phyloP scores from a whole-genome alignment of 345 rosid species.

The Pistacia integerrima region DNA sequence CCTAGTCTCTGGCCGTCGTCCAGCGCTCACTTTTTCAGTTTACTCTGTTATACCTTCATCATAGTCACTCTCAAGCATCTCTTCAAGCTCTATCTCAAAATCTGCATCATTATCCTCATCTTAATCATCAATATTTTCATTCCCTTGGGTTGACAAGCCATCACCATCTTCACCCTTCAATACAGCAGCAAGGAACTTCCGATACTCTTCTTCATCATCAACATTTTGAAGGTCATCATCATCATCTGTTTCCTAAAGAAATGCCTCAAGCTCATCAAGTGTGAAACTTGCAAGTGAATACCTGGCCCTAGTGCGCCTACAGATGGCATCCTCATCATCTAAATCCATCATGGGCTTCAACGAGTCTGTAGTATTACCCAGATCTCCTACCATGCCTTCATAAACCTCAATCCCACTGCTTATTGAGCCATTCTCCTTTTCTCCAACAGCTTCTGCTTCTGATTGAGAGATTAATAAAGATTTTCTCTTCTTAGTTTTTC shows the following conservation, averaged over 20 bases:
- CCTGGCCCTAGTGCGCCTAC: constrained; percentile 85
- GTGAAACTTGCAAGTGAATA: constrained; percentile 85
- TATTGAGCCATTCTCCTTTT: constrained; percentile 24
- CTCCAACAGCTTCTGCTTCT: constrained; percentile 18
- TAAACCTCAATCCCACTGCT: constrained; percentile 23
- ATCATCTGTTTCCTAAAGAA: constrained; percentile 94
- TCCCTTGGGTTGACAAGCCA: constrained; percentile 36
- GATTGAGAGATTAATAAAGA: constrained; percentile 19
- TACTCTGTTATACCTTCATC: constrained; percentile 54
- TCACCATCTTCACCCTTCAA: constrained; percentile 63
- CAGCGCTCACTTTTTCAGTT: constrained; percentile 30
- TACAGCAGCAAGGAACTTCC: constrained; percentile 90
- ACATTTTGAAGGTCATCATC: constrained; percentile 84
- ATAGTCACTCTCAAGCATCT: constrained; percentile 85
- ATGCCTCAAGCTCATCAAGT: constrained; percentile 94
- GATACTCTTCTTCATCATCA: constrained; percentile 87
- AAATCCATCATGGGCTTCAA: constrained; percentile 23
- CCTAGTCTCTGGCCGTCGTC: constrained; percentile 76
- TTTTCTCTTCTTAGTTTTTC: constrained; percentile 26
- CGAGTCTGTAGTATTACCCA: constrained; percentile 18
- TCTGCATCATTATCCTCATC: constrained; percentile 90
- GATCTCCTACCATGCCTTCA: constrained; percentile 17
- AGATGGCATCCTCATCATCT: constrained; percentile 73
- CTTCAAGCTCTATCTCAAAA: constrained; percentile 93
- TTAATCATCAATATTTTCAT: constrained; percentile 58